These are phyloP conservation scores for Dentiscutata heterogama DNA, from an alignment of 371 early-diverging fungal species.

Conservation along the genomic window DNA sequence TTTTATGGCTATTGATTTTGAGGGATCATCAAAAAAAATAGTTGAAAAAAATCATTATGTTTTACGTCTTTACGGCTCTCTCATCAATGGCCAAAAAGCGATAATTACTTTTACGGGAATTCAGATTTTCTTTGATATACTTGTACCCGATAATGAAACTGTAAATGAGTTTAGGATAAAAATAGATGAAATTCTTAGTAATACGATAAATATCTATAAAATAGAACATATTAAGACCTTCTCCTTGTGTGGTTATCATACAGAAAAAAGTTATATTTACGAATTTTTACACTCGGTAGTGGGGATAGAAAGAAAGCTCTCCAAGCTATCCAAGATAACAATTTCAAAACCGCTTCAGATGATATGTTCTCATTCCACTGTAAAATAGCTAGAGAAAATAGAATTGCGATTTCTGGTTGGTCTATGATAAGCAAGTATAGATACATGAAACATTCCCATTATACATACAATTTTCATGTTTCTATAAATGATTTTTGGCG, in stretches of 20 bases:
- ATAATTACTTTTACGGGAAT: too few relatives aligned
- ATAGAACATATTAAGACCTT: conserved; percentile 34
- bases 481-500: too few relatives aligned
- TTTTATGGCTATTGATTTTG: too few relatives aligned
- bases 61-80: too few relatives aligned
- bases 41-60: too few relatives aligned
- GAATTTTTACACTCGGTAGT: conserved; percentile 13
- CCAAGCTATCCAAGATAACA: neutral
- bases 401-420: conserved; percentile 10
- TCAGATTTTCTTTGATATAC: too few relatives aligned
- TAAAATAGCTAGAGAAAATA: conserved; percentile 29
- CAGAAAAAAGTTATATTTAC: conserved; percentile 25
- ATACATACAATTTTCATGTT: conserved; percentile 18
- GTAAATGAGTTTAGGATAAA: conserved; percentile 24
- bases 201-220: neutral
- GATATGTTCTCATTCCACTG: conserved; percentile 17
- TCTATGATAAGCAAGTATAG: conserved; percentile 28
- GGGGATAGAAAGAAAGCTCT: conserved; percentile 7
- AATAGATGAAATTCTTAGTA: conserved; percentile 29
- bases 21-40: too few relatives aligned
- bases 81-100: too few relatives aligned
- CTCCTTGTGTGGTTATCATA: neutral
- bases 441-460: neutral
- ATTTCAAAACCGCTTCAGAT: conserved; percentile 23
- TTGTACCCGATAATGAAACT: neutral